Percentiles rank a stretch among this genome's conserved stretches.
Conservation (phyloP, 495 filamentous ascomycete genomes). For the Lepidopterella palustris region DNA sequence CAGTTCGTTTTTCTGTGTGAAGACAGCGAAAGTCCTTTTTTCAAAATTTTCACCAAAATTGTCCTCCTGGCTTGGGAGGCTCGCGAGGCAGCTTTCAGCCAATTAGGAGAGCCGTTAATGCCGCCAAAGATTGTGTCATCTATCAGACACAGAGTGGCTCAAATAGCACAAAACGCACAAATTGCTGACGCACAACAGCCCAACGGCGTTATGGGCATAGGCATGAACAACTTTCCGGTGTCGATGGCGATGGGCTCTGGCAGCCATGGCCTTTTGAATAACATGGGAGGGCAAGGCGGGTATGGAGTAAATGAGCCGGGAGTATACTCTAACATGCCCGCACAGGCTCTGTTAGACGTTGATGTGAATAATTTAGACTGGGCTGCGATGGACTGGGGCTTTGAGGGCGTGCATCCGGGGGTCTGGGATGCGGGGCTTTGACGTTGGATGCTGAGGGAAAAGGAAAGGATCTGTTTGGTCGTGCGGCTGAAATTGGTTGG, state of each 20-base stretch:
- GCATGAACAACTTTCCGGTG: constrained; percentile 22
- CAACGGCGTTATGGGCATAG: constrained; percentile 13
- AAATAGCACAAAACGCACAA: constrained; percentile 15
- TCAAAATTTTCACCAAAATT: constrained; percentile 40
- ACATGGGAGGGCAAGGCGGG: constrained; percentile 18
- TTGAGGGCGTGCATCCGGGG: neutral
- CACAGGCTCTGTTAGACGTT: constrained; percentile 21
- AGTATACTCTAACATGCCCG: constrained; percentile 23
- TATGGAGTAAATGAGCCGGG: constrained; percentile 9
- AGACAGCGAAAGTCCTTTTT: constrained; percentile 33
- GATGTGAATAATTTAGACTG: constrained; percentile 33
- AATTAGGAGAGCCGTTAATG: constrained; percentile 21
- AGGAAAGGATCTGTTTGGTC: neutral
- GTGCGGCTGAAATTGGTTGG: neutral
- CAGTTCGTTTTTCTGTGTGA: constrained; percentile 26
- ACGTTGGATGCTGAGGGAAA: neutral
- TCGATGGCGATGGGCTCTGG: constrained; percentile 17
- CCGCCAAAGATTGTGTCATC: constrained; percentile 40
- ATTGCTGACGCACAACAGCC: constrained; percentile 15
- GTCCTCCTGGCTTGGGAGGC: constrained; percentile 47
- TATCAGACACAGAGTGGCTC: constrained; percentile 32
- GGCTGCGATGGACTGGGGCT: constrained; percentile 28
- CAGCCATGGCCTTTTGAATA: constrained; percentile 14
- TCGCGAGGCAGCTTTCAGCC: constrained; percentile 13
- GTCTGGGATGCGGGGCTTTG: neutral